Conservation (phyloP, 306 rosid genomes). For the Quercus aquifolioides region DNA sequence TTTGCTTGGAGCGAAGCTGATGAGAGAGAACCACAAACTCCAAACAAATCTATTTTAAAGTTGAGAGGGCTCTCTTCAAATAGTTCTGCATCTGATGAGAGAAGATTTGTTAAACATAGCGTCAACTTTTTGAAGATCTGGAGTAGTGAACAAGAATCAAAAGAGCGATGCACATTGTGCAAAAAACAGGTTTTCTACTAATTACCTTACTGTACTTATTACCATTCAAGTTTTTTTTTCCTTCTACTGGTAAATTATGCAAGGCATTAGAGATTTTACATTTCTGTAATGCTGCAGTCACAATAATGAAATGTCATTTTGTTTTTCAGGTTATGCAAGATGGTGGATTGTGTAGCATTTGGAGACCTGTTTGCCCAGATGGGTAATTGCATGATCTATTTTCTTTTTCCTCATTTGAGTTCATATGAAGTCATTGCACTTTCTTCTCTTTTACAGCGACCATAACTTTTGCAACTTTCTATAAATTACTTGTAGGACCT, state of each 20-base stretch:
- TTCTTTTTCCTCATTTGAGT: slow-evolving; percentile 3
- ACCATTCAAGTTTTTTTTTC: slow-evolving; percentile 3
- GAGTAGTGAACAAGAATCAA: slow-evolving; percentile 87
- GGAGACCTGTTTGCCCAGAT: slow-evolving; percentile 93
- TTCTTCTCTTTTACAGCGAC: background rate
- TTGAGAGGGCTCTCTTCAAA: slow-evolving; percentile 57
- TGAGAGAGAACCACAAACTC: slow-evolving; percentile 50
- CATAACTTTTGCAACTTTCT: background rate
- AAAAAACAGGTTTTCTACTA: slow-evolving; percentile 64
- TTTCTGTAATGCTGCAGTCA: background rate
- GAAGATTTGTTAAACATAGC: slow-evolving; percentile 63
- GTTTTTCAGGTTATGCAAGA: slow-evolving; percentile 52
- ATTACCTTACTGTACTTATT: slow-evolving; percentile 13
- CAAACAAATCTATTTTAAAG: slow-evolving; percentile 63
- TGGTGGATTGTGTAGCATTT: slow-evolving; percentile 70
- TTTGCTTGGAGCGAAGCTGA: slow-evolving; percentile 86
- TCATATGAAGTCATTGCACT: background rate
- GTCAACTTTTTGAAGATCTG: slow-evolving; percentile 82
- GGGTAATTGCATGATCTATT: slow-evolving; percentile 51
- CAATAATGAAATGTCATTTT: slow-evolving; percentile 10
- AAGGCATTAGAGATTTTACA: background rate
- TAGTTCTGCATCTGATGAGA: slow-evolving; percentile 53
- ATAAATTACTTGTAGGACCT: background rate
- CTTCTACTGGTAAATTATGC: background rate
- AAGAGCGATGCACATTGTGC: slow-evolving; percentile 66